Conservation (phyloP, 176 grass and related monocot genomes). For the Elaeis guineensis region DNA sequence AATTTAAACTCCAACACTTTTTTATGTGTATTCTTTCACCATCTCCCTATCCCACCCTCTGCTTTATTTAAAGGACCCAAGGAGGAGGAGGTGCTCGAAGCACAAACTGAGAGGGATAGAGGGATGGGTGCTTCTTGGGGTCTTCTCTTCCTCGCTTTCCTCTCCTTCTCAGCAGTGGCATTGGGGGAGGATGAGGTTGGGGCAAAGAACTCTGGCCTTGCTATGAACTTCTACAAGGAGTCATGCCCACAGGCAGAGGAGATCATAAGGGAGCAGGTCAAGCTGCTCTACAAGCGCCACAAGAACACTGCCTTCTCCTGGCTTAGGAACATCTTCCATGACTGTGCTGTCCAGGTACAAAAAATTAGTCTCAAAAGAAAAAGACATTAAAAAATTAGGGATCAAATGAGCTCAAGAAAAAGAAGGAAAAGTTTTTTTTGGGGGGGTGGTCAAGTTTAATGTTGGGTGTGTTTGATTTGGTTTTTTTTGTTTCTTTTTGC, state of each 20-base stretch:
- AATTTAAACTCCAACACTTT: too few relatives aligned
- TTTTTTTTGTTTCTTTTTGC: conserved; percentile 1
- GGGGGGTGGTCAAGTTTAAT: too few relatives aligned
- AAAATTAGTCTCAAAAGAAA: too few relatives aligned
- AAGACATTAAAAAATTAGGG: too few relatives aligned
- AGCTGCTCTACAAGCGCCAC: conserved; percentile 34
- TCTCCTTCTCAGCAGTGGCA: not conserved
- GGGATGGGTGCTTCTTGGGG: conserved; percentile 8
- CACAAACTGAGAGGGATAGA: too few relatives aligned
- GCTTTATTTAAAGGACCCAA: not conserved
- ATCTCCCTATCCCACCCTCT: too few relatives aligned
- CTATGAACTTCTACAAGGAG: conserved; percentile 30
- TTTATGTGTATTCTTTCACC: too few relatives aligned
- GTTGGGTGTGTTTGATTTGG: not conserved
- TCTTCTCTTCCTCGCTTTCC: not conserved
- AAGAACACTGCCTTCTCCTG: conserved; percentile 48
- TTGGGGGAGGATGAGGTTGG: not conserved
- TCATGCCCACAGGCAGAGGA: conserved; percentile 32
- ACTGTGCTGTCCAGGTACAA: conserved; percentile 31
- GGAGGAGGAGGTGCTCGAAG: too few relatives aligned
- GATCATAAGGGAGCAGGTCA: conserved; percentile 27
- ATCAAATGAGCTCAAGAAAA: too few relatives aligned
- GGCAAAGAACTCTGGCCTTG: not conserved
- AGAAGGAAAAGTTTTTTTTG: too few relatives aligned
- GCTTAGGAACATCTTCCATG: conserved; percentile 44